phyloP scores from a whole-genome alignment of 108 stramenopile species.

The Mayamaea pseudoterrestris region DNA sequence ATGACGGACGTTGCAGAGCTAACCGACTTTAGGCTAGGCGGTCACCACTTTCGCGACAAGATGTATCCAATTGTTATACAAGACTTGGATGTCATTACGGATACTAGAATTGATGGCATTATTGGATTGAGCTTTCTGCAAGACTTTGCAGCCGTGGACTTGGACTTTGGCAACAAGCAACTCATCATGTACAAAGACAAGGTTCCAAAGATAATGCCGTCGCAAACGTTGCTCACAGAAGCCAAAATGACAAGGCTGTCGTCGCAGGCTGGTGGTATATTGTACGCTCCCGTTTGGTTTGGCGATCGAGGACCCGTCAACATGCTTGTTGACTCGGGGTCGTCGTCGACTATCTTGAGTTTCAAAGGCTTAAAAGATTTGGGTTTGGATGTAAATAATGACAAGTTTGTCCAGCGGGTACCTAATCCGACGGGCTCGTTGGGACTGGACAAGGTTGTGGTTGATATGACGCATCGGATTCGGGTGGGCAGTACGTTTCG shows the following conservation, averaged over 20 bases:
- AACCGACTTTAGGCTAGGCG: conserved; percentile 22
- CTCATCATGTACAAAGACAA: too few relatives aligned
- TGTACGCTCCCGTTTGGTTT: conserved; percentile 32
- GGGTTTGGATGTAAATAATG: conserved; percentile 16
- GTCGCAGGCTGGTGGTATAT: too few relatives aligned
- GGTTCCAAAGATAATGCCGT: too few relatives aligned
- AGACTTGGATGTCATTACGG: conserved; percentile 64
- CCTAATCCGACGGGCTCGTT: conserved; percentile 37
- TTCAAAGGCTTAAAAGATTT: conserved; percentile 53
- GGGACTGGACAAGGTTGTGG: conserved; percentile 53
- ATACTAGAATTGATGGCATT: conserved; percentile 59
- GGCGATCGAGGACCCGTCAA: conserved; percentile 59
- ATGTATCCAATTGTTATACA: conserved; percentile 51
- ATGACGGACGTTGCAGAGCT: conserved; percentile 48
- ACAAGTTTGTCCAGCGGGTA: conserved; percentile 23
- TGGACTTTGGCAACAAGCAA: conserved; percentile 35
- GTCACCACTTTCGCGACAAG: conserved; percentile 20
- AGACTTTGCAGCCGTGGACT: conserved; percentile 40
- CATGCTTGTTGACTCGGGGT: conserved; percentile 69
- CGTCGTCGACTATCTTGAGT: conserved; percentile 41
- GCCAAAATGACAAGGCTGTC: too few relatives aligned
- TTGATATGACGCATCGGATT: conserved; percentile 53
- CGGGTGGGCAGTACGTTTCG: conserved; percentile 31
- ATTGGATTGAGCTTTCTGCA: conserved; percentile 63
- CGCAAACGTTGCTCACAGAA: too few relatives aligned